Evolutionary conservation across 495 filamentous ascomycete species (phyloP).

Genomic region (Apodospora peruviana): DNA sequence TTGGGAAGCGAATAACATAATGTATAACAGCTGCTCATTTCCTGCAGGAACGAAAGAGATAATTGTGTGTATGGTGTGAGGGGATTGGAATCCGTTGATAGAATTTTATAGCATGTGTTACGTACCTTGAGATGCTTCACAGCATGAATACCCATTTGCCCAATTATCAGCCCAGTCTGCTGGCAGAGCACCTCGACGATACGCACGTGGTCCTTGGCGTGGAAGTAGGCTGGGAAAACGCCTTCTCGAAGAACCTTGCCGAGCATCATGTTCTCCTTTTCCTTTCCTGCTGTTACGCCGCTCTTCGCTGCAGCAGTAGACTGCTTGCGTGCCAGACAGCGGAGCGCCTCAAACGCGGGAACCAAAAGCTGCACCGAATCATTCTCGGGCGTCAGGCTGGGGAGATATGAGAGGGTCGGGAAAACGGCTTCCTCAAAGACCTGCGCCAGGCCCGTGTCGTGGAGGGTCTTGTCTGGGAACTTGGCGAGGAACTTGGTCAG

Average conservation of each 20-base stretch:
- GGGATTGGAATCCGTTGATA: background rate
- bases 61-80: background rate
- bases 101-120: background rate
- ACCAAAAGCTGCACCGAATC: conserved; percentile 62
- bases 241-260: conserved; percentile 53
- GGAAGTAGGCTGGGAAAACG: conserved; percentile 47
- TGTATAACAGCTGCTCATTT: no score
- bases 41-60: background rate
- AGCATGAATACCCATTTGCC: conserved; percentile 59
- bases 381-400: conserved; percentile 67
- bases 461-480: conserved; percentile 52
- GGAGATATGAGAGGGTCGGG: conserved; percentile 68
- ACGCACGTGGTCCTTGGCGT: conserved; percentile 43
- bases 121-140: conserved; percentile 68
- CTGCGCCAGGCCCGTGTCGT: conserved; percentile 65
- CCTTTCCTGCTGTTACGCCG: conserved; percentile 5
- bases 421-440: conserved; percentile 77
- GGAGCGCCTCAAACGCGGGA: conserved; percentile 62
- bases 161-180: conserved; percentile 47
- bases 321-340: conserved; percentile 50
- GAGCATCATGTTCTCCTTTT: conserved; percentile 29
- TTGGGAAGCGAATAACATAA: no score
- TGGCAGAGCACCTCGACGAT: conserved; percentile 55
- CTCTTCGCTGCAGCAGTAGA: conserved; percentile 1
- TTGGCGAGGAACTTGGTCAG: conserved; percentile 57